Evolutionary conservation across 2,329 filamentous ascomycete genomes (phyloP).

Genomic region (Onygena corvina): DNA sequence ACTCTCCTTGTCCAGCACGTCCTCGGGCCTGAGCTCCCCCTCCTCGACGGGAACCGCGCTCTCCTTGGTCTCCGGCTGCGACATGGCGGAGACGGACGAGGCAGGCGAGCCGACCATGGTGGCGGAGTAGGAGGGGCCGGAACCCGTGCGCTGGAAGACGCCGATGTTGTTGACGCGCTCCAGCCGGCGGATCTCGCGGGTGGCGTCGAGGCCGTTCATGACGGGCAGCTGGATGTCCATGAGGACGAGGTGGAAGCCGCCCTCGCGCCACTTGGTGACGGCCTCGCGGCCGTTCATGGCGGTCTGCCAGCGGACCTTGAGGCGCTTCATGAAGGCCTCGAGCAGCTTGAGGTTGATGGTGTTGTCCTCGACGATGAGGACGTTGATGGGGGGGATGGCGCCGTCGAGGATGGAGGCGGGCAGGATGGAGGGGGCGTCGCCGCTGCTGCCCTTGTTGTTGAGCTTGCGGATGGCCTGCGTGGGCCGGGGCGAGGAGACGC

Average conservation of each 20-base stretch:
- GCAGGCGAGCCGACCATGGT: slow-evolving; percentile 18
- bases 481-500: slow-evolving; percentile 40
- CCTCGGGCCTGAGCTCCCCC: slow-evolving; percentile 25
- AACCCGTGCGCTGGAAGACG: slow-evolving; percentile 63
- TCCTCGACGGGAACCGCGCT: slow-evolving; percentile 11
- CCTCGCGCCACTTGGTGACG: slow-evolving; percentile 80
- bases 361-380: slow-evolving; percentile 96
- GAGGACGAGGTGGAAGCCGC: slow-evolving; percentile 87
- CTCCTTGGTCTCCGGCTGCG: background rate
- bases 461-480: slow-evolving; percentile 36
- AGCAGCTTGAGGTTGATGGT: slow-evolving; percentile 89
- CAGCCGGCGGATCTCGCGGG: slow-evolving; percentile 80
- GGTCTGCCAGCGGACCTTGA: slow-evolving; percentile 95
- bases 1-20: slow-evolving; percentile 27
- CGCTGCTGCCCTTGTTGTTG: slow-evolving; percentile 41
- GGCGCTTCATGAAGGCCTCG: slow-evolving; percentile 86
- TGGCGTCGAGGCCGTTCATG: slow-evolving; percentile 91
- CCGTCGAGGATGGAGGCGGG: slow-evolving; percentile 60
- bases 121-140: slow-evolving; percentile 39
- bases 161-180: slow-evolving; percentile 88
- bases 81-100: background rate
- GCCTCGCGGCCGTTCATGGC: slow-evolving; percentile 91
- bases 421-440: slow-evolving; percentile 24
- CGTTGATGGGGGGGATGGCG: slow-evolving; percentile 86
- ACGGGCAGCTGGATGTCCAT: slow-evolving; percentile 98